Evolutionary conservation across 2,329 filamentous ascomycete species (phyloP).

Genomic region (Aspergillus phoenicis): DNA sequence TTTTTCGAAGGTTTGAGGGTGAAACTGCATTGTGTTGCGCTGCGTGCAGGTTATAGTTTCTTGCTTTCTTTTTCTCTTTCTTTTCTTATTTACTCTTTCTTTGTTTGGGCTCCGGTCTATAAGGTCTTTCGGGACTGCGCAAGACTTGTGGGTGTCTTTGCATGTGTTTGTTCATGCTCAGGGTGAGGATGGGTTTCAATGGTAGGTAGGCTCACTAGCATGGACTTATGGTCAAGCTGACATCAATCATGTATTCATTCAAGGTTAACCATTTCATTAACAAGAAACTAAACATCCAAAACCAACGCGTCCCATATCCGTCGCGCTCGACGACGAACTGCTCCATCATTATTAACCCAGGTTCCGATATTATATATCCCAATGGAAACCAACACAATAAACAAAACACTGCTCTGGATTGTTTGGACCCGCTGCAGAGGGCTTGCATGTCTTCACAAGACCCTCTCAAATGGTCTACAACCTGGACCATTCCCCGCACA

Average conservation of each 20-base stretch:
- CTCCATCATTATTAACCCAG: constrained; percentile 18
- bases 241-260: constrained; percentile 2
- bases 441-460: background rate
- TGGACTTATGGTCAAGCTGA: background rate
- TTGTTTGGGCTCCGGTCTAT: background rate
- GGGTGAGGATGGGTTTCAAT: background rate
- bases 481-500: constrained; percentile 10
- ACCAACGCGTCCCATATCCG: background rate
- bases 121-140: too few relatives aligned
- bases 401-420: constrained; percentile 4
- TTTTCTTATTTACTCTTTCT: background rate
- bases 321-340: constrained; percentile 10
- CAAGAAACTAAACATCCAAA: constrained; percentile 11
- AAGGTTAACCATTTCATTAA: constrained; percentile 4
- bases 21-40: too few relatives aligned
- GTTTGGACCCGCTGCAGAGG: background rate
- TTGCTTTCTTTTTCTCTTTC: background rate
- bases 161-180: too few relatives aligned
- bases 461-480: background rate
- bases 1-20: too few relatives aligned
- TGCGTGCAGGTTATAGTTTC: background rate
- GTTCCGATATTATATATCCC: background rate
- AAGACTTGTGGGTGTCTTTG: too few relatives aligned
- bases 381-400: background rate
- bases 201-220: background rate